These are phyloP conservation scores for Phytophthora fragariae DNA, from an alignment of 352 stramenopile genomes.

Conservation along the genomic window DNA sequence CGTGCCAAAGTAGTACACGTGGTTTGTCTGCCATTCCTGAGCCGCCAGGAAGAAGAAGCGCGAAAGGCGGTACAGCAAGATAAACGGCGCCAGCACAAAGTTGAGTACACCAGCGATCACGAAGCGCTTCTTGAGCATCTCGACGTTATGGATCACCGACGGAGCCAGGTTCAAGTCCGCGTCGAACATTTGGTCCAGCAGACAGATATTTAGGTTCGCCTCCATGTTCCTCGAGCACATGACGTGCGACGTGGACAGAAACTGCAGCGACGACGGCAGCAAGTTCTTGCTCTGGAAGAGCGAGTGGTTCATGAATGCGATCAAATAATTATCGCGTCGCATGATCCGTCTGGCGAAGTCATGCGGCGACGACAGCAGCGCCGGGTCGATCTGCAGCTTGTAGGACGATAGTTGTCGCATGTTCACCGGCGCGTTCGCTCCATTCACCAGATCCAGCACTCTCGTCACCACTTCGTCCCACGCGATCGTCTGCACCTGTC, in stretches of 20 bases:
- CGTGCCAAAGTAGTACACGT: constrained; percentile 94
- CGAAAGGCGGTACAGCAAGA: constrained; percentile 97
- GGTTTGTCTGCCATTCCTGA: constrained; percentile 95
- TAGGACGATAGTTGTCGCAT: constrained; percentile 88
- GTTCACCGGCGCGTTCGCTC: constrained; percentile 81
- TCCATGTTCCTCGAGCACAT: constrained; percentile 93
- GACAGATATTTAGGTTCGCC: constrained; percentile 95
- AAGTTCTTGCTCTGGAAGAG: constrained; percentile 92
- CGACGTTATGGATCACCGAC: constrained; percentile 92
- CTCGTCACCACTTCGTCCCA: constrained; percentile 93
- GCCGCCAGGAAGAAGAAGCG: constrained; percentile 97
- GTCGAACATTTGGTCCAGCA: constrained; percentile 98
- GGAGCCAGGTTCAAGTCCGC: constrained; percentile 77
- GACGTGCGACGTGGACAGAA: constrained; percentile 77
- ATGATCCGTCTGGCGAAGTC: constrained; percentile 97
- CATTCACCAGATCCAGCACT: constrained; percentile 76
- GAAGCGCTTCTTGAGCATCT: constrained; percentile 94
- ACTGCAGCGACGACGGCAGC: constrained; percentile 77
- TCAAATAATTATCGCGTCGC: constrained; percentile 98
- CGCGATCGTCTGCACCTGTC: constrained; percentile 83
- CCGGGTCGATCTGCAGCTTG: constrained; percentile 83
- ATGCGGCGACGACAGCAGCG: constrained; percentile 78
- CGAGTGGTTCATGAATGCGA: constrained; percentile 97
- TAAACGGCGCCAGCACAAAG: constrained; percentile 96
- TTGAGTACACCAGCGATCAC: constrained; percentile 95